A percentile compares a stretch with the other conserved stretches of the same genome.
phyloP scores from a whole-genome alignment of 2,329 filamentous ascomycete species.

The Colletotrichum karsti region DNA sequence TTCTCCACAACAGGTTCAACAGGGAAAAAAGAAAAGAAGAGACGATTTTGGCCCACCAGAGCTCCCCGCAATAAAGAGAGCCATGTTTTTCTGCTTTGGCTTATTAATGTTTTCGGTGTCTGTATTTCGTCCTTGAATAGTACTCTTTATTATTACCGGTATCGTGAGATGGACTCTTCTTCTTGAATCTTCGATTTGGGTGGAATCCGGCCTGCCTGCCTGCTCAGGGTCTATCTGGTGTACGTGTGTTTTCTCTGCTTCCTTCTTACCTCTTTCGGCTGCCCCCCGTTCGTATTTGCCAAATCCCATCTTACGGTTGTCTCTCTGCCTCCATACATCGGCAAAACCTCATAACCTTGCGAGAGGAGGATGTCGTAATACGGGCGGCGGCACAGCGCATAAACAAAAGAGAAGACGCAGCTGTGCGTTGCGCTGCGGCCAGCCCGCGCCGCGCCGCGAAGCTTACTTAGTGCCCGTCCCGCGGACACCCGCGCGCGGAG shows the following conservation, averaged over 20 bases:
- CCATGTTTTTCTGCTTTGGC: neutral
- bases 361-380: neutral
- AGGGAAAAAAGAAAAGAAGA: neutral
- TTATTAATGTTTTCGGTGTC: neutral
- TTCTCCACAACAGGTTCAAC: neutral
- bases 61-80: neutral
- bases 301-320: too few species aligned
- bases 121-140: neutral
- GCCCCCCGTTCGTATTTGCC: neutral
- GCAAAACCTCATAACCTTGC: neutral
- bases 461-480: neutral
- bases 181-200: neutral
- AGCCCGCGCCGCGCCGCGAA: constrained; percentile 6
- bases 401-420: too few species aligned
- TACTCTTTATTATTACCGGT: neutral
- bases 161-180: neutral
- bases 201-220: neutral
- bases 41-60: neutral
- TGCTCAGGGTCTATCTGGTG: too few species aligned
- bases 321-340: neutral
- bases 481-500: neutral
- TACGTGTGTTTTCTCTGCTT: too few species aligned
- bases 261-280: neutral
- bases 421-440: too few species aligned
- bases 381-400: neutral